Percentiles rank a stretch among this genome's conserved stretches.
phyloP scores from a whole-genome alignment of 192 early-diverging fungal genomes.

The Backusella mclennaniae region DNA sequence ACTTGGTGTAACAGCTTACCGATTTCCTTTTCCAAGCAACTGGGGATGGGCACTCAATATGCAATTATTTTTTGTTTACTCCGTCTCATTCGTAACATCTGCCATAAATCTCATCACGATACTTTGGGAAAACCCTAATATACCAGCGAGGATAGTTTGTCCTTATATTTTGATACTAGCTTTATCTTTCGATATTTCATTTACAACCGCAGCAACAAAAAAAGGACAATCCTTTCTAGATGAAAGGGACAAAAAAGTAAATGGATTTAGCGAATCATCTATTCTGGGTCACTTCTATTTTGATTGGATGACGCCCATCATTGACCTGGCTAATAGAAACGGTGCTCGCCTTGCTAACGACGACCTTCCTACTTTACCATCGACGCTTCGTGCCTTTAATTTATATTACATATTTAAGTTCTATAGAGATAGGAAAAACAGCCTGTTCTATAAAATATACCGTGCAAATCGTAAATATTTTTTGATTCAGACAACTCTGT shows the following conservation, averaged over 20 bases:
- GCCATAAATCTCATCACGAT: neutral
- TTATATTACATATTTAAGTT: no score
- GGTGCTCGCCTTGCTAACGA: no score
- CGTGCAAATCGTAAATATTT: neutral
- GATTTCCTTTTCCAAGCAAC: neutral
- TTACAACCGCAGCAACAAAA: no score
- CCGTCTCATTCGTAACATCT: neutral
- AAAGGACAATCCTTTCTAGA: no score
- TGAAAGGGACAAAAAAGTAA: no score
- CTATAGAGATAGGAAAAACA: neutral
- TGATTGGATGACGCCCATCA: no score
- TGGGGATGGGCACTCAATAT: slow-evolving; percentile 5
- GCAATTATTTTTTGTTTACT: neutral
- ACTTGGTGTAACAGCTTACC: neutral
- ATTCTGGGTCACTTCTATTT: no score
- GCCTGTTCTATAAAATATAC: neutral
- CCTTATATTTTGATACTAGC: neutral
- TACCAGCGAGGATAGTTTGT: neutral
- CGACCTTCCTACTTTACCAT: no score
- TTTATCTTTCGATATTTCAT: neutral
- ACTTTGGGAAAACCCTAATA: neutral
- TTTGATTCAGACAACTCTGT: neutral
- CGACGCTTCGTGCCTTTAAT: no score
- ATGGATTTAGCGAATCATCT: no score
- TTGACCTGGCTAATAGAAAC: no score